phyloP scores from a whole-genome alignment of 169 alveolate genomes.

The Babesia ovata region DNA sequence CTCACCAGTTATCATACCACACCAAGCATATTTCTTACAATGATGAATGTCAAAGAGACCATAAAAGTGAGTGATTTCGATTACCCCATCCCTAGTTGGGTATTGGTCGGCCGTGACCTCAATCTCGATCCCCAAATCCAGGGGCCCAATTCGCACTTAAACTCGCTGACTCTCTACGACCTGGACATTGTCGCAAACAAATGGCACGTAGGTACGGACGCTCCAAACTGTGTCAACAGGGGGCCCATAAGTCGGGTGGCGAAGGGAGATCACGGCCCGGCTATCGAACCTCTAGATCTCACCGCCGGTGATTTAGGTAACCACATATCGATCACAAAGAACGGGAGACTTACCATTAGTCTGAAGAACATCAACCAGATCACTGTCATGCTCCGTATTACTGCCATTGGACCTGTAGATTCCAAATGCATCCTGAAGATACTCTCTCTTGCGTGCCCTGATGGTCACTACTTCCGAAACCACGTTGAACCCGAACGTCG shows the following conservation, averaged over 20 bases:
- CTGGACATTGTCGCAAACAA: constrained; percentile 25
- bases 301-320: background rate
- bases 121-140: constrained; percentile 13
- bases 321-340: background rate
- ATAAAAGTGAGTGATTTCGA: constrained; percentile 50
- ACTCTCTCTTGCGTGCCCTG: constrained; percentile 41
- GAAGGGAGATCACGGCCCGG: background rate
- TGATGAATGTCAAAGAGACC: constrained; percentile 55
- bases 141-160: constrained; percentile 2
- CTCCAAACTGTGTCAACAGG: constrained; percentile 6
- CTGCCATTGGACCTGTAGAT: constrained; percentile 57
- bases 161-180: constrained; percentile 32
- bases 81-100: constrained; percentile 59
- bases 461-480: constrained; percentile 44
- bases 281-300: constrained; percentile 9
- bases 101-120: constrained; percentile 29
- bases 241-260: background rate
- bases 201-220: background rate
- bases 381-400: constrained; percentile 14
- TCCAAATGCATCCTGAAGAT: constrained; percentile 22
- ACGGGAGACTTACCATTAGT: constrained; percentile 1
- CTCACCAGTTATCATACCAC: background rate
- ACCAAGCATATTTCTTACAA: constrained; percentile 16
- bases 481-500: constrained; percentile 55
- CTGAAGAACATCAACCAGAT: constrained; percentile 13